Conservation (phyloP, 1,284 basidiomycete species). For the Tylopilus orsonianus region DNA sequence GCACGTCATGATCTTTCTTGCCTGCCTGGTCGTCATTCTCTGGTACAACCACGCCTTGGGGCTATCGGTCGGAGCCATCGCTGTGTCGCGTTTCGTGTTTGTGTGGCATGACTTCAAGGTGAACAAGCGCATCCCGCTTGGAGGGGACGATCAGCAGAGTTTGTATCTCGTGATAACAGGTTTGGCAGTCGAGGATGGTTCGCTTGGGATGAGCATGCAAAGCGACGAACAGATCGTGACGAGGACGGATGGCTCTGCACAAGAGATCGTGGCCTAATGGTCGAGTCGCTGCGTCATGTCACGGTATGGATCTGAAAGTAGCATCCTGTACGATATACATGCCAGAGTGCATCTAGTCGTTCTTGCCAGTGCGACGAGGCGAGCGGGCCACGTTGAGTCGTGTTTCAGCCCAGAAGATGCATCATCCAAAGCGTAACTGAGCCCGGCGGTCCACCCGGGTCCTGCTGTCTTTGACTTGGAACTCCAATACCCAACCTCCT, state of each 20-base stretch:
- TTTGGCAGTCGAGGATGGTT: constrained; percentile 8
- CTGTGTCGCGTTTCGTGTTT: constrained; percentile 35
- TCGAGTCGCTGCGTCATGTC: no score
- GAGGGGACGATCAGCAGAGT: constrained; percentile 45
- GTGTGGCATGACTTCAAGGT: constrained; percentile 41
- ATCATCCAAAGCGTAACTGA: no score
- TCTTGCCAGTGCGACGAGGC: no score
- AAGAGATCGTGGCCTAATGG: not conserved
- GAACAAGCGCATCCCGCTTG: constrained; percentile 38
- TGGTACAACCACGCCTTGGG: constrained; percentile 33
- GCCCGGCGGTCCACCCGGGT: no score
- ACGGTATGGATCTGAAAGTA: no score
- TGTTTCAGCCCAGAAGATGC: no score
- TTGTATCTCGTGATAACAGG: constrained; percentile 40
- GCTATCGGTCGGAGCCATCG: constrained; percentile 27
- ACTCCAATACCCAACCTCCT: no score
- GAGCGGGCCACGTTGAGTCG: no score
- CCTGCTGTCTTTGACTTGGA: no score
- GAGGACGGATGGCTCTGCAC: not conserved
- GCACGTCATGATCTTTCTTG: constrained; percentile 43
- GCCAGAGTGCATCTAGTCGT: no score
- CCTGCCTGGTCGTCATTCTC: constrained; percentile 27
- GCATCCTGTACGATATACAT: no score
- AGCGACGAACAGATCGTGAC: not conserved
- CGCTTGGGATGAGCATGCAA: not conserved